Evolutionary conservation across 345 rosid genomes (phyloP), one percentile per base, ranked within the genome.

Genomic region (Gossypium turneri): DNA sequence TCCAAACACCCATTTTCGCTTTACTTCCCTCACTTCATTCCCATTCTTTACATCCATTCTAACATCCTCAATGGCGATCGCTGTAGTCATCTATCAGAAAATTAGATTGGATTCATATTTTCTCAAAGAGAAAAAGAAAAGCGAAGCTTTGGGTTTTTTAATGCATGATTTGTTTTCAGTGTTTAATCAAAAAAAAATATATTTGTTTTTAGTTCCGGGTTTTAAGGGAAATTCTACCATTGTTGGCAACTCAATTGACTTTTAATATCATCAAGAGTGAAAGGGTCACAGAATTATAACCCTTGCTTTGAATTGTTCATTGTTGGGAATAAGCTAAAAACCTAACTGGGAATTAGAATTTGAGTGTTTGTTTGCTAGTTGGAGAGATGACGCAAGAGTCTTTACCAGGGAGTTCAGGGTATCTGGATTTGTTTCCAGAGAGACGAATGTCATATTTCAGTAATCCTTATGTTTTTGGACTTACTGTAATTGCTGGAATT

Each of bases 341-440:
- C 10, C 71, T 20, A 67, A 67, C 38, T 60, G 45, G 43, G 43
- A 45, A 24, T 56, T 10, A 10, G 56, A 68, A 50, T 51, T 52
- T 52, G 11, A 52, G 25, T n/a, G 15, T 17, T 29, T 52, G 15
- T 2, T 27, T 5, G 19, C 3, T 11, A 25, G n/a, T 22, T 57
- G 77, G 83, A 84, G 74, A 81, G 1, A 67, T 90, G 86, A 88
- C 94, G 83, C 20, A 89, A 22, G 87, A 74, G 2, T 80, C 88
- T 12, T 80, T 88, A 67, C 98, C 98, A 52, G 98, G 98, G 45
- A 93, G 99, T 82, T 95, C 97, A 0, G 89, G 91, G 70, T 93
- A 95, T 89, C 85, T 93, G 72, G 97, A 89, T 73, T 65, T 81
- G 86, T 93, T 84, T 67, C 99, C 98, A 2, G 99, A 95, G 63